Evolutionary conservation across 805 yeast species (phyloP).

Genomic region (Saturnispora galanensis): DNA sequence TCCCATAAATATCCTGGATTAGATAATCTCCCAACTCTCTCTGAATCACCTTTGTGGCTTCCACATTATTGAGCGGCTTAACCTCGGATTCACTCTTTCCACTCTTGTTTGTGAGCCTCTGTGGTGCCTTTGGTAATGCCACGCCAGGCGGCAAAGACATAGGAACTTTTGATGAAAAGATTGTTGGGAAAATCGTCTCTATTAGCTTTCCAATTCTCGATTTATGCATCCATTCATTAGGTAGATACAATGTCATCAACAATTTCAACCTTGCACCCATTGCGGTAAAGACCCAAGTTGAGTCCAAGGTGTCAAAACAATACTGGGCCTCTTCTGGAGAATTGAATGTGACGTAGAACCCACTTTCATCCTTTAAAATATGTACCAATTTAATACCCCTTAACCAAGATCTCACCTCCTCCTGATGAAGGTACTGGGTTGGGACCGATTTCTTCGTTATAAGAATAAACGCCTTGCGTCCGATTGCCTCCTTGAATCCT

Average conservation of each 20-base stretch:
- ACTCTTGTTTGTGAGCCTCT: neutral
- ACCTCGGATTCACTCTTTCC: neutral
- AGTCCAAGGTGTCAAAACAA: slow-evolving; percentile 55
- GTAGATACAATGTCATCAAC: slow-evolving; percentile 50
- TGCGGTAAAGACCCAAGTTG: slow-evolving; percentile 30
- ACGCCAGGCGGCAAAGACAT: too few relatives aligned
- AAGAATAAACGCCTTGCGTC: slow-evolving; percentile 48
- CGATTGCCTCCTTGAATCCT: slow-evolving; percentile 39
- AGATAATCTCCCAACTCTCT: slow-evolving; percentile 57
- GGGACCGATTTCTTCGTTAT: slow-evolving; percentile 43
- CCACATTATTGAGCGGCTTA: slow-evolving; percentile 34
- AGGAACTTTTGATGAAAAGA: neutral
- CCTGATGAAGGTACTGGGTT: slow-evolving; percentile 36
- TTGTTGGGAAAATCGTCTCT: slow-evolving; percentile 2
- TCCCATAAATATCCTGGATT: slow-evolving; percentile 62
- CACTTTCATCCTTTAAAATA: slow-evolving; percentile 51
- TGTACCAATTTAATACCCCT: slow-evolving; percentile 56
- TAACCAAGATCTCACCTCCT: slow-evolving; percentile 50
- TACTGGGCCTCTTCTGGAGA: slow-evolving; percentile 45
- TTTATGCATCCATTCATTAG: slow-evolving; percentile 29
- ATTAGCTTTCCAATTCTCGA: slow-evolving; percentile 23
- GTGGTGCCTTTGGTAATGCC: neutral
- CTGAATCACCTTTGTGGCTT: slow-evolving; percentile 47
- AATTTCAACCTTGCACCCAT: slow-evolving; percentile 31
- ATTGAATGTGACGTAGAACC: slow-evolving; percentile 66